These are phyloP conservation scores for Acer saccharum DNA, from an alignment of 345 rosid species.

Conservation along the genomic window DNA sequence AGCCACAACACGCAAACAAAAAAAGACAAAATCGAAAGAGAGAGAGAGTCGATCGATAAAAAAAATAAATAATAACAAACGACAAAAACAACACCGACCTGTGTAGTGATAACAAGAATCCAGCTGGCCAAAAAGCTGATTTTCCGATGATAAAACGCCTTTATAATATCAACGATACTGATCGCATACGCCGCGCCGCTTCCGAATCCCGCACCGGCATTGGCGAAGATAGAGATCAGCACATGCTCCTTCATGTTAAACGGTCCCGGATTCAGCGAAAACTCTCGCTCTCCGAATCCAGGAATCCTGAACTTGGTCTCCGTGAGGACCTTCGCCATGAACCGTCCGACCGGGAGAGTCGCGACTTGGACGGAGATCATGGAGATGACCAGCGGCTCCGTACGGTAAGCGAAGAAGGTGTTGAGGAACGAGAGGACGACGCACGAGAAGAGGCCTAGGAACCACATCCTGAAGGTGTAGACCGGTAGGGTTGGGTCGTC, in stretches of 20 bases:
- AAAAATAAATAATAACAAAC: no score
- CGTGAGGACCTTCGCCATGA: conserved; percentile 47
- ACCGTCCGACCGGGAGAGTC: conserved; percentile 53
- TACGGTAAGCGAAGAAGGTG: conserved; percentile 63
- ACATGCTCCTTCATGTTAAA: conserved; percentile 56
- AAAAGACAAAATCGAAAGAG: not conserved
- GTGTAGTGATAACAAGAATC: conserved; percentile 63
- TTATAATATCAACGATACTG: conserved; percentile 53
- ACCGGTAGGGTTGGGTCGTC: conserved; percentile 61
- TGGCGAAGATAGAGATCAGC: conserved; percentile 55
- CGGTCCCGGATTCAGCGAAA: conserved; percentile 54
- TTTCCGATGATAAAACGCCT: conserved; percentile 54
- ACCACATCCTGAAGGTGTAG: conserved; percentile 73
- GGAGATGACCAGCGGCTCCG: conserved; percentile 54
- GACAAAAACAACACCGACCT: conserved; percentile 29
- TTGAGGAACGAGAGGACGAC: conserved; percentile 63
- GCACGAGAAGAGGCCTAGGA: conserved; percentile 55
- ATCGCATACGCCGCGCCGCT: conserved; percentile 59
- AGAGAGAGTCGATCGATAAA: not conserved
- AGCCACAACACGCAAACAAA: not conserved
- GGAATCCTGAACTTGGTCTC: conserved; percentile 41
- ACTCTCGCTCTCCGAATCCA: conserved; percentile 38
- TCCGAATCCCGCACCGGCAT: conserved; percentile 58
- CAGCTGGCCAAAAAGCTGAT: conserved; percentile 62
- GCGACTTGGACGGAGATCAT: conserved; percentile 64